These are phyloP conservation scores for Aspergillus japonicus DNA, from an alignment of 2,329 filamentous ascomycete species.

Conservation along the genomic window DNA sequence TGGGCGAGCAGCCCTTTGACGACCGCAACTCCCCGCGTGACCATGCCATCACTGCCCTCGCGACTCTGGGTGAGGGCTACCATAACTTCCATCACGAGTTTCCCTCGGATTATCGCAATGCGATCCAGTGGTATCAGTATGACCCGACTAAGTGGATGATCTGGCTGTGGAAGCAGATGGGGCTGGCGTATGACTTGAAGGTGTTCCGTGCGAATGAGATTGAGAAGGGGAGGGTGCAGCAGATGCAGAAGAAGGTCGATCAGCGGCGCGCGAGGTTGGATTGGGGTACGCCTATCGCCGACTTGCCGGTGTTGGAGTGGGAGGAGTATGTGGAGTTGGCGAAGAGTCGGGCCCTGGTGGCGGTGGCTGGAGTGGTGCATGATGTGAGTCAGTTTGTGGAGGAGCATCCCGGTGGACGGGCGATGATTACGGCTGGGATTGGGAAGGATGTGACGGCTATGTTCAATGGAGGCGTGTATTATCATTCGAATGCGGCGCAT, in stretches of 20 bases:
- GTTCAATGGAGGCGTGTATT: slow-evolving; percentile 20
- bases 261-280: slow-evolving; percentile 1
- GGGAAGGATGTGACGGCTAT: slow-evolving; percentile 17
- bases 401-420: slow-evolving; percentile 15
- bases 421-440: slow-evolving; percentile 5
- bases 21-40: slow-evolving; percentile 16
- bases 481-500: slow-evolving; percentile 16
- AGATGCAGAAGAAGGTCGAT: slow-evolving; percentile 14
- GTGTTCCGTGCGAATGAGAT: slow-evolving; percentile 15
- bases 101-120: slow-evolving; percentile 19
- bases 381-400: slow-evolving; percentile 15
- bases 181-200: slow-evolving; percentile 16
- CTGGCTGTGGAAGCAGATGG: slow-evolving; percentile 13
- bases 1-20: slow-evolving; percentile 19
- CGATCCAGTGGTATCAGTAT: slow-evolving; percentile 17
- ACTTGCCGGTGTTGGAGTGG: slow-evolving; percentile 15
- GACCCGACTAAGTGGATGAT: slow-evolving; percentile 21
- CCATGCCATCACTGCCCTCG: slow-evolving; percentile 13
- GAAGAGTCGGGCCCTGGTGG: neutral
- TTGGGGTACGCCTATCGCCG: slow-evolving; percentile 11
- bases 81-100: slow-evolving; percentile 24
- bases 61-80: slow-evolving; percentile 18
- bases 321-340: slow-evolving; percentile 9
- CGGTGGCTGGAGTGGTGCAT: slow-evolving; percentile 14
- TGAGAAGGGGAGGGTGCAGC: slow-evolving; percentile 17